phyloP scores from a whole-genome alignment of 257 asterid species.

The Jasminum sambac region DNA sequence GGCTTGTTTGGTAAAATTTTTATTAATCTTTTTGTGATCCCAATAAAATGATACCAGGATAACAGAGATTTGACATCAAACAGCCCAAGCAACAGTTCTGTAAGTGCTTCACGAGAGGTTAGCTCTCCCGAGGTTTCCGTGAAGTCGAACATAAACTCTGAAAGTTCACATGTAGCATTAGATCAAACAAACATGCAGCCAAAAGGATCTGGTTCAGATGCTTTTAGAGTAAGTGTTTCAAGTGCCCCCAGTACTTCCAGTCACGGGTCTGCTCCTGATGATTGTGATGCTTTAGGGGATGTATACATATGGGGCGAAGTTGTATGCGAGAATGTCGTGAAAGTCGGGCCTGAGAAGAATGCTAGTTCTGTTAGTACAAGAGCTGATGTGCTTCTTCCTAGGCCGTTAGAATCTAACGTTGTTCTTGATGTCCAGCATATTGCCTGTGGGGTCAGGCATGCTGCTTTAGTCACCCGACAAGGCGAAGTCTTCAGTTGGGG shows the following conservation, averaged over 20 bases:
- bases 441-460: slow-evolving; percentile 88
- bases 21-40: background rate
- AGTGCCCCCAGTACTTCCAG: slow-evolving; percentile 98
- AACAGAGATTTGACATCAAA: slow-evolving; percentile 68
- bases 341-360: slow-evolving; percentile 74
- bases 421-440: slow-evolving; percentile 85
- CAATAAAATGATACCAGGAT: slow-evolving; percentile 42
- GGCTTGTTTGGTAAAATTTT: background rate
- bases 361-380: slow-evolving; percentile 60
- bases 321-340: slow-evolving; percentile 66
- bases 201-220: slow-evolving; percentile 78
- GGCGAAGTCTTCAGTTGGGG: slow-evolving; percentile 98
- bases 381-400: slow-evolving; percentile 78
- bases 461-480: slow-evolving; percentile 82
- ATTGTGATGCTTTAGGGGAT: slow-evolving; percentile 88
- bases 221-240: slow-evolving; percentile 89
- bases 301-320: slow-evolving; percentile 98
- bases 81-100: slow-evolving; percentile 76
- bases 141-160: slow-evolving; percentile 51
- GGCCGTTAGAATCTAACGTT: slow-evolving; percentile 69
- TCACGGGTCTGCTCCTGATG: slow-evolving; percentile 91
- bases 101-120: slow-evolving; percentile 64
- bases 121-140: slow-evolving; percentile 70
- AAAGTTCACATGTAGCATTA: slow-evolving; percentile 74
- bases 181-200: slow-evolving; percentile 80